Conservation (phyloP, 2,329 filamentous ascomycete genomes). For the Colletotrichum spaethianum region DNA sequence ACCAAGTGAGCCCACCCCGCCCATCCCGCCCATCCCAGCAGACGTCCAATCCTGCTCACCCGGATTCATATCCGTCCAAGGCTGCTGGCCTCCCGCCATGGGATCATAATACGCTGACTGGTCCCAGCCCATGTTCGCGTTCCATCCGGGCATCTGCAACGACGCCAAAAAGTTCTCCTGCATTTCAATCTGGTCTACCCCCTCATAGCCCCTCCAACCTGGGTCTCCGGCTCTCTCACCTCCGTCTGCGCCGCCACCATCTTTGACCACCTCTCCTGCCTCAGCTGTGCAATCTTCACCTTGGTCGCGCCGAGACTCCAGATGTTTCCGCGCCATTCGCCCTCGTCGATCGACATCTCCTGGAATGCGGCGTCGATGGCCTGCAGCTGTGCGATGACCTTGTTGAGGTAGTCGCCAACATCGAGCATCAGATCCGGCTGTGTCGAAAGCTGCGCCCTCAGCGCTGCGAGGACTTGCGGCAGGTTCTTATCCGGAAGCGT, state of each 20-base stretch:
- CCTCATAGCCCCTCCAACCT: neutral
- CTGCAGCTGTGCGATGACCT: constrained; percentile 59
- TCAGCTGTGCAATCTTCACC: constrained; percentile 60
- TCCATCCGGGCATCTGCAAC: constrained; percentile 14
- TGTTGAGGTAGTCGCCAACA: constrained; percentile 58
- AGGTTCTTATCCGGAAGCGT: constrained; percentile 45
- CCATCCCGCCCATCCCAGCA: constrained; percentile 1
- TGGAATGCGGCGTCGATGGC: constrained; percentile 56
- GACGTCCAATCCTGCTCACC: neutral
- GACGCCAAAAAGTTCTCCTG: constrained; percentile 10
- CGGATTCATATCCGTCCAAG: neutral
- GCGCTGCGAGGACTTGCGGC: constrained; percentile 55
- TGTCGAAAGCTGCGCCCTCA: constrained; percentile 58
- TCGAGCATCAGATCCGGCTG: constrained; percentile 63
- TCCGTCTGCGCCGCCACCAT: constrained; percentile 50
- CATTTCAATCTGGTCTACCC: constrained; percentile 7
- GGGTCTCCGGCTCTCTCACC: neutral
- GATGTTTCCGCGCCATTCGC: constrained; percentile 58
- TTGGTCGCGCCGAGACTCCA: constrained; percentile 66
- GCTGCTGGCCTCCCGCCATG: neutral
- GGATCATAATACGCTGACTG: neutral
- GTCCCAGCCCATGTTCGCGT: neutral
- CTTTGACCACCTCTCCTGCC: constrained; percentile 63
- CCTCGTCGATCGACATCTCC: constrained; percentile 48
- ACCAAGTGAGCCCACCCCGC: neutral